Conservation (phyloP, 352 stramenopile genomes). For the Globisporangium echinulatum region DNA sequence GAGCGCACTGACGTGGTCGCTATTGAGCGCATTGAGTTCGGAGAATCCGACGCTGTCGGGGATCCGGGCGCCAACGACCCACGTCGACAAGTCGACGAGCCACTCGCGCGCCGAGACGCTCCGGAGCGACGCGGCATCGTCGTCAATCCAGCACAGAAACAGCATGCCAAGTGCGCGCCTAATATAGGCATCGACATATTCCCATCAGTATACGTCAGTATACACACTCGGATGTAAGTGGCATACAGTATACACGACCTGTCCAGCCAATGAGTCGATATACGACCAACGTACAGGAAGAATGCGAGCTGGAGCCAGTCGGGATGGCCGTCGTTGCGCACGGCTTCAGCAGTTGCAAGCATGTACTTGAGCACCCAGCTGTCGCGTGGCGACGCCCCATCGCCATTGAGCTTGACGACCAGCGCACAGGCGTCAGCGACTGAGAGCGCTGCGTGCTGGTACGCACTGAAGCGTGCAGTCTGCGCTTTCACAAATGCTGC, state of each 20-base stretch:
- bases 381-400: conserved; percentile 20
- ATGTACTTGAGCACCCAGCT: conserved; percentile 76
- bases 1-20: conserved; percentile 30
- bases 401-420: conserved; percentile 57
- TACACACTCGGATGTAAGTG: too few relatives aligned
- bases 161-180: conserved; percentile 64
- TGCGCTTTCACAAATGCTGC: conserved; percentile 41
- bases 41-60: conserved; percentile 52
- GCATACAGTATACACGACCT: too few relatives aligned
- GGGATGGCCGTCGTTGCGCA: conserved; percentile 60
- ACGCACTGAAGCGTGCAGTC: conserved; percentile 32
- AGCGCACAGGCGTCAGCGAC: conserved; percentile 51
- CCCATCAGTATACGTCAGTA: not conserved
- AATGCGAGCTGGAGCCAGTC: conserved; percentile 77
- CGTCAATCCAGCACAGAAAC: conserved; percentile 71
- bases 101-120: conserved; percentile 72
- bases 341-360: conserved; percentile 48
- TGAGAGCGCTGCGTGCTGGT: conserved; percentile 47
- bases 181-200: not conserved
- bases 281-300: conserved; percentile 41
- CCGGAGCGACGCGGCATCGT: conserved; percentile 51
- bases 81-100: conserved; percentile 57
- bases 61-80: conserved; percentile 53
- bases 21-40: conserved; percentile 59
- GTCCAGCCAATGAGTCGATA: too few relatives aligned